Percentiles rank a stretch among this genome's conserved stretches.
These are phyloP conservation scores for Brassica carinata DNA, from an alignment of 345 rosid genomes.

Conservation along the genomic window DNA sequence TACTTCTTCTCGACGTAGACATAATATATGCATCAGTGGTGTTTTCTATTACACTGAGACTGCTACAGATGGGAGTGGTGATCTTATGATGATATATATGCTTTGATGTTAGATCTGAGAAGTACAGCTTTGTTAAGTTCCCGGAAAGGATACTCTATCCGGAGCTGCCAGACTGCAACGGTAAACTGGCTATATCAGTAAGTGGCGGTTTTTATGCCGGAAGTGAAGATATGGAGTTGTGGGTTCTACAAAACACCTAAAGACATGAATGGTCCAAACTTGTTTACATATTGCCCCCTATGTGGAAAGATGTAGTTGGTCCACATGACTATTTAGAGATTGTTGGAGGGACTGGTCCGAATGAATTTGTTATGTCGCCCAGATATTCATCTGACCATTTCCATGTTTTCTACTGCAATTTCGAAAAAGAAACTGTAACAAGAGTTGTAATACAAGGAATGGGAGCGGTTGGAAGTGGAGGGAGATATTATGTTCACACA, in stretches of 20 bases:
- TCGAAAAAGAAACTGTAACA: neutral
- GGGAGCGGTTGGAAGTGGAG: no score
- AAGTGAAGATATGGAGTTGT: neutral
- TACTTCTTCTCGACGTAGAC: no score
- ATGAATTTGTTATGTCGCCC: neutral
- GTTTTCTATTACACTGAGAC: neutral
- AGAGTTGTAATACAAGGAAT: no score
- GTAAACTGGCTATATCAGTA: neutral
- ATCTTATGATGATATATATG: neutral
- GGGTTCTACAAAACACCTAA: neutral
- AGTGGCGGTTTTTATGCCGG: neutral
- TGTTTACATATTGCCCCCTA: neutral
- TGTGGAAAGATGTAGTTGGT: neutral
- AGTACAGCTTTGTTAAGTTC: neutral
- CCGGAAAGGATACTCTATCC: neutral
- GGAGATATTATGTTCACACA: no score
- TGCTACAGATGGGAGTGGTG: no score
- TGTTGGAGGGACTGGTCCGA: neutral
- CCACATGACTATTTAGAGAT: neutral
- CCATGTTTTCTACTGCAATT: neutral
- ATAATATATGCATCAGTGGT: neutral
- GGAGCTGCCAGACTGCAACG: neutral
- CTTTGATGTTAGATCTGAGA: neutral
- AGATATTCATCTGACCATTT: neutral
- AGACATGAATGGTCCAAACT: neutral